These are phyloP conservation scores for Sporothrix inflata DNA, from an alignment of 2,329 filamentous ascomycete genomes.

Conservation along the genomic window DNA sequence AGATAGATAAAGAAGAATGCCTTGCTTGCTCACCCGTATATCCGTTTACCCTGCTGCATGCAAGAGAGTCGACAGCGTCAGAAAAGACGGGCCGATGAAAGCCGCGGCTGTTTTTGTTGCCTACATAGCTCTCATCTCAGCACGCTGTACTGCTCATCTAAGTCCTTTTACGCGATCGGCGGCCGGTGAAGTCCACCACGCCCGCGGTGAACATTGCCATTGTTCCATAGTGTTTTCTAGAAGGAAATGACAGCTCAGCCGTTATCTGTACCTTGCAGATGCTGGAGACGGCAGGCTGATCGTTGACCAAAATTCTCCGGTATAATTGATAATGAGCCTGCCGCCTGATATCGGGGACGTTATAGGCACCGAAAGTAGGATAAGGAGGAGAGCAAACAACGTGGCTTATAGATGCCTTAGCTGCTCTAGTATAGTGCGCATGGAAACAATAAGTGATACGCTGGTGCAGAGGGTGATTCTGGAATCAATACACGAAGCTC, in stretches of 20 bases:
- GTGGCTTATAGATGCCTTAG: neutral
- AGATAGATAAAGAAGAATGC: no score
- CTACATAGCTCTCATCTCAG: neutral
- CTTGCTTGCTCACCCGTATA: neutral
- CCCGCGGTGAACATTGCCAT: neutral
- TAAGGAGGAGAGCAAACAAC: neutral
- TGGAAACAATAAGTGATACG: neutral
- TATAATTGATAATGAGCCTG: neutral
- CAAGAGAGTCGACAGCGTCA: neutral
- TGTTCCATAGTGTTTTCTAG: slow-evolving; percentile 14
- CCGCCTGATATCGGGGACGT: neutral
- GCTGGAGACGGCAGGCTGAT: slow-evolving; percentile 10
- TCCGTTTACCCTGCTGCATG: neutral
- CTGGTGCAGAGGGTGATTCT: neutral
- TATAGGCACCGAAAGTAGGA: neutral
- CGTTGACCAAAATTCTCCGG: neutral
- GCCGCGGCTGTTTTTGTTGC: neutral
- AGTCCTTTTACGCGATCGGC: neutral
- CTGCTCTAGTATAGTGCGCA: neutral
- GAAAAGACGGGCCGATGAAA: slow-evolving; percentile 5
- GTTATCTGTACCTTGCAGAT: slow-evolving; percentile 12
- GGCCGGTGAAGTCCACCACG: neutral
- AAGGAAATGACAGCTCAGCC: slow-evolving; percentile 9
- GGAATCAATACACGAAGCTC: neutral
- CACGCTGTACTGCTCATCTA: neutral